phyloP scores from a whole-genome alignment of 2,329 filamentous ascomycete species.

The Sporothrix brunneoviolacea region DNA sequence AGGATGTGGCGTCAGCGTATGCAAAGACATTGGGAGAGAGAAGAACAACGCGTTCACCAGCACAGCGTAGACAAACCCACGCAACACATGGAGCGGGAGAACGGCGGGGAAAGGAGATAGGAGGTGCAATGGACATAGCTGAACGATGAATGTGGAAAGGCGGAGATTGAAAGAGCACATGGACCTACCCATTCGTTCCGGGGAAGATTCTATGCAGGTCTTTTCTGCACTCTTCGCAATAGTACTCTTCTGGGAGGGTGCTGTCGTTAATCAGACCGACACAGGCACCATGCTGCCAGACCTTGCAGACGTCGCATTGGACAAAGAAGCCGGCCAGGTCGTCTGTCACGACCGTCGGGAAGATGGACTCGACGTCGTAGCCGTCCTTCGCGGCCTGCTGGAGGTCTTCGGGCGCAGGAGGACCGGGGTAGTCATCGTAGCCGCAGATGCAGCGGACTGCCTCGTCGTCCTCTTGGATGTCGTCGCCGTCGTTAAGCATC shows the following conservation, averaged over 20 bases:
- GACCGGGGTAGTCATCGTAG: conserved; percentile 88
- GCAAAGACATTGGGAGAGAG: no score
- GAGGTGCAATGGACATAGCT: background rate
- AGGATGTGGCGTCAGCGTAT: no score
- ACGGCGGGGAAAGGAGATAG: background rate
- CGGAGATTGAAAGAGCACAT: no score
- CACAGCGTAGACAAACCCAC: no score
- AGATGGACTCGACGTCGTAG: conserved; percentile 50
- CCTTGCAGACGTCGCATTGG: conserved; percentile 94
- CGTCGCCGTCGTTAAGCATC: conserved; percentile 58
- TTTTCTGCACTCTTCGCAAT: conserved; percentile 89
- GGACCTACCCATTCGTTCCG: conserved; percentile 74
- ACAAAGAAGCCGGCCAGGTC: conserved; percentile 94
- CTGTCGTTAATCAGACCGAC: conserved; percentile 95
- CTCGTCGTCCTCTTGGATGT: conserved; percentile 82
- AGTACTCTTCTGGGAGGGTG: conserved; percentile 92
- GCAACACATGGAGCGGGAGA: no score
- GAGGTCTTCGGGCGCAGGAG: conserved; percentile 52
- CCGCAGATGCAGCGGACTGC: conserved; percentile 93
- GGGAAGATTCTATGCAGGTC: conserved; percentile 81
- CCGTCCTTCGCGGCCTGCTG: conserved; percentile 49
- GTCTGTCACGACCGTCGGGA: conserved; percentile 61
- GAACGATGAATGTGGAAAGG: no score
- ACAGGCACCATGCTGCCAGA: conserved; percentile 98
- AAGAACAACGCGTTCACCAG: no score